Base-by-base conservation (phyloP, 768 basidiomycete species). In the Arthromyces matolae region DNA sequence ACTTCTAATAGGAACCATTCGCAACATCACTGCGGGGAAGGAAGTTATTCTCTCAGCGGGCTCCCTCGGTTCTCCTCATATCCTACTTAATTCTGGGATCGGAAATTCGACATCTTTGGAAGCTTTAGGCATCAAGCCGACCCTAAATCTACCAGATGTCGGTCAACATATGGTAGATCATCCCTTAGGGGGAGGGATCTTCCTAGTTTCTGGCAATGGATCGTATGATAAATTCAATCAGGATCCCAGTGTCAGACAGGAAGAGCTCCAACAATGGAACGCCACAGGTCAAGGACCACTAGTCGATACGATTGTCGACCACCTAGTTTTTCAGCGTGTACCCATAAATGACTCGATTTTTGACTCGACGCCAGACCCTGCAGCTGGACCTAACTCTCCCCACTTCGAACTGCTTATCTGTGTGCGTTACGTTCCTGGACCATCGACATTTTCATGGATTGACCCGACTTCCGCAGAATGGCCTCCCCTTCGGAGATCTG, bases 41-140 rank as follows among this genome's bases (percentile, higher is more conserved):
- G 49, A 50, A 7, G n/a, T 50, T 4, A 41, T 50, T 12, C 40
- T 52, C 16, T 47, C 51, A 8, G 68, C 68, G n/a, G 71, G 71
- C 9, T 51, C 63, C 3, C 53, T 69, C 39, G 65, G 61, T 8
- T 66, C 65, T 12, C 67, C 70, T 12, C 45, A 39, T 8, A 57
- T 70, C 23, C 53, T 70, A 1, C 35, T 66, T 39, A 57, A 63
- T 16, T 67, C 66, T 16, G 68, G 68, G 13, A 69, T 71, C 32
- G 70, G 70, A 16, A 51, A 60, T 32, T 35, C 25, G 9, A 22
- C 41, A 14, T 54, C 53, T 16, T 51, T 67, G 6, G 14, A 29
- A 2, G 38, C 49, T 3, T 31, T 65, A 12, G 58, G 57, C 16
- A 63, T 69, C 24, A 38, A 32, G 2, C 29, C 60, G 2, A 19